phyloP scores from a whole-genome alignment of 208 protist species.

The Trypanosoma boissoni region DNA sequence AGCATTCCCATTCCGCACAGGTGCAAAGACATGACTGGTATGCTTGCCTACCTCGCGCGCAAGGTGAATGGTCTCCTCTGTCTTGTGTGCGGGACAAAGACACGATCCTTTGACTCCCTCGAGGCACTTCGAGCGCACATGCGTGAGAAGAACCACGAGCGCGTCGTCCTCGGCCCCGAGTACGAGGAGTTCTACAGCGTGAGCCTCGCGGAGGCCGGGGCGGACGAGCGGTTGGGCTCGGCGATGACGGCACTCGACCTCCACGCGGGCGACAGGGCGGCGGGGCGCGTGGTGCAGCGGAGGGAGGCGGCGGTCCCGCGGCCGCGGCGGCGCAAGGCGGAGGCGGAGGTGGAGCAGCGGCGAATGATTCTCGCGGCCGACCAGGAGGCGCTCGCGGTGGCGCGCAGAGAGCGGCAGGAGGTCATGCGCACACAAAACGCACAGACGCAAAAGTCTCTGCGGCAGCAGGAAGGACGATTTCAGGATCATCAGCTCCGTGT shows the following conservation, averaged over 20 bases:
- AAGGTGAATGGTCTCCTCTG: slow-evolving; percentile 89
- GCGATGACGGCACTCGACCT: slow-evolving; percentile 45
- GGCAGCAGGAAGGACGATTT: slow-evolving; percentile 39
- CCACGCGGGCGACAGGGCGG: slow-evolving; percentile 5
- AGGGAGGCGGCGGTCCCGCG: slow-evolving; percentile 71
- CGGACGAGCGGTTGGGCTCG: slow-evolving; percentile 25
- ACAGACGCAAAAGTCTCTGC: slow-evolving; percentile 36
- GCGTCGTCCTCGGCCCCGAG: slow-evolving; percentile 70
- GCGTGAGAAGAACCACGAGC: slow-evolving; percentile 76
- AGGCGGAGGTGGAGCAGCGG: slow-evolving; percentile 51
- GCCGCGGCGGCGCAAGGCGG: slow-evolving; percentile 55
- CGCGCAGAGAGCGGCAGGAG: slow-evolving; percentile 64
- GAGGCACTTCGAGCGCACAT: slow-evolving; percentile 84
- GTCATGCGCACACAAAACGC: slow-evolving; percentile 47
- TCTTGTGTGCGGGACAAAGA: slow-evolving; percentile 86
- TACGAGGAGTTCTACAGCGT: slow-evolving; percentile 85
- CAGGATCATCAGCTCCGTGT: slow-evolving; percentile 63
- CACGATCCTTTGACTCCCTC: slow-evolving; percentile 61
- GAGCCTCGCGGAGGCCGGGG: slow-evolving; percentile 55
- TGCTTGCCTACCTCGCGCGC: slow-evolving; percentile 77
- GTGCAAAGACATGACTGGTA: slow-evolving; percentile 56
- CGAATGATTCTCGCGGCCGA: slow-evolving; percentile 52
- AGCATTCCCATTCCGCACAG: slow-evolving; percentile 62
- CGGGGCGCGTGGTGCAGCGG: slow-evolving; percentile 42
- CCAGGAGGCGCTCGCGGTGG: slow-evolving; percentile 51